Conservation (phyloP, 345 rosid genomes). For the thale cress (Arabidopsis thaliana) region DNA sequence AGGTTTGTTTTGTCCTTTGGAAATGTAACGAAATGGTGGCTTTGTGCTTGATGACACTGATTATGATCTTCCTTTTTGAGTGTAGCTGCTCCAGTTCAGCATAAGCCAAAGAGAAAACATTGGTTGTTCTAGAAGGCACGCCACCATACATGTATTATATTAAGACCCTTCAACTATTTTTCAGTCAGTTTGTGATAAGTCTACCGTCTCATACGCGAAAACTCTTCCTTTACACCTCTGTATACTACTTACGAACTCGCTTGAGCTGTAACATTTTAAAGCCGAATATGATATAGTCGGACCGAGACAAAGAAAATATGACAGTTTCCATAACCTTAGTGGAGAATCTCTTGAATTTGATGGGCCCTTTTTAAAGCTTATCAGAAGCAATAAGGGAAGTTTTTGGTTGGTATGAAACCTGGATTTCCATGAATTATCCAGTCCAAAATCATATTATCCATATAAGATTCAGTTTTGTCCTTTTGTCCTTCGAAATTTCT, state of each 20-base stretch:
- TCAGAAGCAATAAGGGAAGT: background rate
- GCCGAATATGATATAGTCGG: background rate
- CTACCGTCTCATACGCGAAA: background rate
- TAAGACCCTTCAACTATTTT: background rate
- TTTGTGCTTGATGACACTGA: constrained; percentile 15
- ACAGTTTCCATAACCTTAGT: background rate
- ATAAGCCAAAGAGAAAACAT: constrained; percentile 86
- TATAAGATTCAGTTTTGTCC: too few species aligned
- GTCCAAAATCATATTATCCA: background rate
- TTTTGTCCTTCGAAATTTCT: too few species aligned
- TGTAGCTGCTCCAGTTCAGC: constrained; percentile 71
- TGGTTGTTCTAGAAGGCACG: constrained; percentile 74
- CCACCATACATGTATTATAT: constrained; percentile 2
- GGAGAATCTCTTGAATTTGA: background rate
- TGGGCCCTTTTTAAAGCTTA: background rate
- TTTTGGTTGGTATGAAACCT: background rate
- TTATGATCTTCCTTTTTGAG: constrained; percentile 25
- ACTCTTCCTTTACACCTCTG: constrained; percentile 15
- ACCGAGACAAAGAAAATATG: background rate
- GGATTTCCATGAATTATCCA: background rate
- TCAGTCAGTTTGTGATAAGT: constrained; percentile 31
- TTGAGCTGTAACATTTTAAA: background rate
- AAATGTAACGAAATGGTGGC: constrained; percentile 20
- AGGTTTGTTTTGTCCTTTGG: constrained; percentile 54
- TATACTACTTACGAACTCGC: constrained; percentile 1